phyloP scores from a whole-genome alignment of 2,329 filamentous ascomycete species.

The Cercospora janseana region DNA sequence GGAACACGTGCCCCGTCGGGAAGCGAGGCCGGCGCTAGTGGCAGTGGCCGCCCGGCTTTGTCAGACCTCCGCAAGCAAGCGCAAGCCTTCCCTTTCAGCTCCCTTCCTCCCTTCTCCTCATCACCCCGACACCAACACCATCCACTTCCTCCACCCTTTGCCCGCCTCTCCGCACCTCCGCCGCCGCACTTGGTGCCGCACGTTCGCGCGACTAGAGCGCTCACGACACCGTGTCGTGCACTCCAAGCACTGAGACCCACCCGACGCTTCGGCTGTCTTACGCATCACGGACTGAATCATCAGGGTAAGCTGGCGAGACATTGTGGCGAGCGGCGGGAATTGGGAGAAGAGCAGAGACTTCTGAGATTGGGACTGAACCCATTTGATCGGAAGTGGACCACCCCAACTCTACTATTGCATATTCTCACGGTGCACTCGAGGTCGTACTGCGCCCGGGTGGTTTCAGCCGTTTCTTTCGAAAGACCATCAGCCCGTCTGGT shows the following conservation, averaged over 20 bases:
- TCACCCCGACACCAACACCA: background rate
- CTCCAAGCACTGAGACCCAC: background rate
- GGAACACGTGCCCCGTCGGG: background rate
- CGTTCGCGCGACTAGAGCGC: background rate
- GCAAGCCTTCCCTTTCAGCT: conserved; percentile 2
- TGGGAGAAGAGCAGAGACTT: conserved; percentile 13
- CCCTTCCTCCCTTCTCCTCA: conserved; percentile 3
- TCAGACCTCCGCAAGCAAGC: conserved; percentile 5
- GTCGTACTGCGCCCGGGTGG: conserved; percentile 20
- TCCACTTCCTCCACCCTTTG: background rate
- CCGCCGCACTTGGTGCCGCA: background rate
- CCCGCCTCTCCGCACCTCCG: background rate
- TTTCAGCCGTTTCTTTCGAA: conserved; percentile 18
- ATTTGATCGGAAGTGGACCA: conserved; percentile 3
- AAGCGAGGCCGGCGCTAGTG: conserved; percentile 1
- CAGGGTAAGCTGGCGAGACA: conserved; percentile 18
- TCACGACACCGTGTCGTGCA: too few relatives aligned
- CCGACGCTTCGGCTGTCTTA: conserved; percentile 15
- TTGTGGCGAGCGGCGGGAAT: conserved; percentile 14
- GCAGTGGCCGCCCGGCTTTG: conserved; percentile 2
- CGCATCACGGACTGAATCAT: conserved; percentile 7
- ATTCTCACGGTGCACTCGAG: conserved; percentile 21
- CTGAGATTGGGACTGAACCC: conserved; percentile 8
- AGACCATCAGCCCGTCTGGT: conserved; percentile 17
- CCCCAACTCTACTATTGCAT: conserved; percentile 7